These are phyloP conservation scores for Petunia axillaris DNA, from an alignment of 257 asterid species.

Conservation along the genomic window DNA sequence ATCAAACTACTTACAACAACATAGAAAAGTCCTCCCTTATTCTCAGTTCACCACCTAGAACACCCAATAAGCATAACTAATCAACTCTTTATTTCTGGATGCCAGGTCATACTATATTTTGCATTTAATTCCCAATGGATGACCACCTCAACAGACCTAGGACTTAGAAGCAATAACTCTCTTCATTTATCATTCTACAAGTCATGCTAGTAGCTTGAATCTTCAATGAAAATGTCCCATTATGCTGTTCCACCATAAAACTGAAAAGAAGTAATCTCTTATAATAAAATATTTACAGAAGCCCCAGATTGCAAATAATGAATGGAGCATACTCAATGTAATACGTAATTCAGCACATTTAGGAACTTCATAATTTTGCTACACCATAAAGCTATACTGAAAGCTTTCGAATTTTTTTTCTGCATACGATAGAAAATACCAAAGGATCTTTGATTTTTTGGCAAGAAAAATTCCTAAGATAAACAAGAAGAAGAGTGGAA, in stretches of 20 bases:
- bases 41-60: not conserved
- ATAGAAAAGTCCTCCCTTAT: not conserved
- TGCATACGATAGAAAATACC: not conserved
- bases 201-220: not conserved
- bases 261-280: not conserved
- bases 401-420: not conserved
- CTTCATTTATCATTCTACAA: not conserved
- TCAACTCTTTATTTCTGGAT: not conserved
- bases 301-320: not conserved
- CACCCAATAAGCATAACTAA: not conserved
- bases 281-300: not conserved
- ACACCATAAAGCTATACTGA: not conserved
- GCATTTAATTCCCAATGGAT: not conserved
- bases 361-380: not conserved
- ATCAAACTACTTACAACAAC: not conserved
- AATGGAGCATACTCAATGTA: conserved; percentile 9
- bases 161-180: not conserved
- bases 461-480: not conserved
- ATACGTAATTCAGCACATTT: not conserved
- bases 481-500: not conserved
- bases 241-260: not conserved
- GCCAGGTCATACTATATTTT: not conserved
- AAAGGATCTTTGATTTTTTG: not conserved
- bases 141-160: not conserved
- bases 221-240: not conserved